These are phyloP conservation scores for Penicillium parvum DNA, from an alignment of 495 filamentous ascomycete species.

Conservation along the genomic window DNA sequence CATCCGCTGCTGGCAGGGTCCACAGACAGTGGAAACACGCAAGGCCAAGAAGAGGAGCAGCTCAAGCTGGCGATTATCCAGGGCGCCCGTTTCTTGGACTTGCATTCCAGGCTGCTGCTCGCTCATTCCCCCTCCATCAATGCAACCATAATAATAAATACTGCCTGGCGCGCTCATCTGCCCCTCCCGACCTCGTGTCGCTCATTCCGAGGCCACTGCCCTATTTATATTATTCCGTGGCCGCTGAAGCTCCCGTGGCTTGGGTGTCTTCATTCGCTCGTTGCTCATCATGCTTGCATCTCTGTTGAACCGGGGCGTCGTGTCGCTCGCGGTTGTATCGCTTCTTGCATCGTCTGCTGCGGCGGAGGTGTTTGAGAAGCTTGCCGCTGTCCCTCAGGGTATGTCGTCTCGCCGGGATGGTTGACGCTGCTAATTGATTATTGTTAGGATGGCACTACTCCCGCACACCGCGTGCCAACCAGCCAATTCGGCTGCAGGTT, in stretches of 20 bases:
- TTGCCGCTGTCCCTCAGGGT: conserved; percentile 36
- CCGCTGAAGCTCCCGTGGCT: not conserved
- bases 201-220: conserved; percentile 7
- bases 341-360: conserved; percentile 33
- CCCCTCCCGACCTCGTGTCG: conserved; percentile 6
- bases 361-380: conserved; percentile 37
- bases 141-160: conserved; percentile 27
- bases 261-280: not conserved
- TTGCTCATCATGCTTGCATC: conserved; percentile 26
- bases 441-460: conserved; percentile 37
- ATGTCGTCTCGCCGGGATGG: conserved; percentile 12
- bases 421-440: not conserved
- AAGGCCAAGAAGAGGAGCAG: conserved; percentile 11
- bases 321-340: conserved; percentile 41
- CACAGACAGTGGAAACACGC: conserved; percentile 12
- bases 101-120: not conserved
- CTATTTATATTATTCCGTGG: conserved; percentile 11
- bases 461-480: conserved; percentile 23
- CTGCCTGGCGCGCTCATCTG: too few relatives aligned
- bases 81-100: conserved; percentile 5
- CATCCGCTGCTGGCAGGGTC: too few relatives aligned
- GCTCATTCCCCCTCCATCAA: conserved; percentile 17
- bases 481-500: conserved; percentile 38
- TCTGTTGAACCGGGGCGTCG: conserved; percentile 24
- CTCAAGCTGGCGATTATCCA: not conserved